Base-by-base conservation (phyloP, 75 land plant genomes). In the Isoetes taiwanensis region DNA sequence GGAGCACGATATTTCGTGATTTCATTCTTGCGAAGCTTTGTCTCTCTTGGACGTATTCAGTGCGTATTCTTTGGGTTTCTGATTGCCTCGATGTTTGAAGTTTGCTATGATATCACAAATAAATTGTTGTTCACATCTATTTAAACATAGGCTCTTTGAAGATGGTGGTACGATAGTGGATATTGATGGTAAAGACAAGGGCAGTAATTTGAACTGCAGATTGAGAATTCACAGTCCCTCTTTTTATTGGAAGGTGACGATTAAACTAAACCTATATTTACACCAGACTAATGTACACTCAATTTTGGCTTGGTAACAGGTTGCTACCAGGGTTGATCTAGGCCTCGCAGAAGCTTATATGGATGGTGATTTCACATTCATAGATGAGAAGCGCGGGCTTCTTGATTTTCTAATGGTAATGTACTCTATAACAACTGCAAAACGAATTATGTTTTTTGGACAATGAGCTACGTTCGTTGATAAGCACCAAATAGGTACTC, bases 301-400 rank as follows among this genome's bases (percentile, higher is more conserved):
- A 4, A 3, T 20, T 43, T 20, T 43, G 25, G n/a, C 3, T 6
- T n/a, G 32, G 21, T 11, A 33, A 16, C 79, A 94, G 99, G 60
- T 88, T 32, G 80, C 83, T 32, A 83, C 81, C 32, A 61, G 81
- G 64, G 85, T 79, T 48, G 99, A 94, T 65, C 39, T 94, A 60
- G 99, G 99, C 31, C 79, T 94, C 32, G 99, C 99, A 40, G 99
- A 88, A 76, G 83, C 96, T 27, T 94, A 80, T 62, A 76, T 94
- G 25, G 84, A 94, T 70, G 90, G 90, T 16, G 85, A 88, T 56
- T 79, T 93, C 56, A 70, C 86, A 19, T 84, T 75, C 63, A 76
- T 75, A 26, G 89, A 87, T 75, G 52, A 59, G 31, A 43, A 79
- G 43, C 69, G 76, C 43, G 98, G 95, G 16, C 81, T 93, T 58